Evolutionary conservation across 1,284 basidiomycete species (phyloP).

Genomic region (Ceratobasidium sp.): DNA sequence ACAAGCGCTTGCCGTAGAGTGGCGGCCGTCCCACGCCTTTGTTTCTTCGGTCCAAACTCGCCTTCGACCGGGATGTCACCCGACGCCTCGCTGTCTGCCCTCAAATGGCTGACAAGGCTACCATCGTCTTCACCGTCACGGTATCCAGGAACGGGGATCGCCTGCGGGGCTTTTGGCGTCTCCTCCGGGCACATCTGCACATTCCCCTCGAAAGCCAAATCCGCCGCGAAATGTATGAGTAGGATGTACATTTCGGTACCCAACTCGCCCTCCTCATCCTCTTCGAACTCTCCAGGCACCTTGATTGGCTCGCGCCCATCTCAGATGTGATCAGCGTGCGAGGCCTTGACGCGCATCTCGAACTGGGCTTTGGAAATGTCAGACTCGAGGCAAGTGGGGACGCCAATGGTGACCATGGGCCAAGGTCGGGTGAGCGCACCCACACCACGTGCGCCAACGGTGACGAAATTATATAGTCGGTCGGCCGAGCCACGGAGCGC

Average conservation of each 20-base stretch:
- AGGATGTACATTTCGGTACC: slow-evolving; percentile 91
- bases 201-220: slow-evolving; percentile 32
- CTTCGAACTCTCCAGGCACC: slow-evolving; percentile 12
- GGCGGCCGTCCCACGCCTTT: slow-evolving; percentile 30
- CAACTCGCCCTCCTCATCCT: slow-evolving; percentile 57
- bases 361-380: slow-evolving; percentile 80
- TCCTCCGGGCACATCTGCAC: slow-evolving; percentile 24
- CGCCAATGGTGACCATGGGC: slow-evolving; percentile 81
- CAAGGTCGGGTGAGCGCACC: slow-evolving; percentile 88
- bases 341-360: slow-evolving; percentile 74
- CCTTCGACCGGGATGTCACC: not conserved
- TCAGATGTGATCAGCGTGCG: slow-evolving; percentile 63
- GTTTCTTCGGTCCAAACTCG: not conserved
- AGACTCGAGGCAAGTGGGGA: slow-evolving; percentile 76
- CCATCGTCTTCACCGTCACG: slow-evolving; percentile 53
- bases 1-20: slow-evolving; percentile 20
- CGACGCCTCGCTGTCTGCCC: slow-evolving; percentile 22
- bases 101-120: slow-evolving; percentile 32
- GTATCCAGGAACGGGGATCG: not conserved
- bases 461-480: slow-evolving; percentile 74
- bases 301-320: slow-evolving; percentile 53
- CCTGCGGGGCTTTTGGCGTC: not conserved
- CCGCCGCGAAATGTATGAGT: slow-evolving; percentile 84
- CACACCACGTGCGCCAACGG: slow-evolving; percentile 85
- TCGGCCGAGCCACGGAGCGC: slow-evolving; percentile 43